phyloP scores from a whole-genome alignment of 164 flowering plant genomes.

The Liriodendron chinense region DNA sequence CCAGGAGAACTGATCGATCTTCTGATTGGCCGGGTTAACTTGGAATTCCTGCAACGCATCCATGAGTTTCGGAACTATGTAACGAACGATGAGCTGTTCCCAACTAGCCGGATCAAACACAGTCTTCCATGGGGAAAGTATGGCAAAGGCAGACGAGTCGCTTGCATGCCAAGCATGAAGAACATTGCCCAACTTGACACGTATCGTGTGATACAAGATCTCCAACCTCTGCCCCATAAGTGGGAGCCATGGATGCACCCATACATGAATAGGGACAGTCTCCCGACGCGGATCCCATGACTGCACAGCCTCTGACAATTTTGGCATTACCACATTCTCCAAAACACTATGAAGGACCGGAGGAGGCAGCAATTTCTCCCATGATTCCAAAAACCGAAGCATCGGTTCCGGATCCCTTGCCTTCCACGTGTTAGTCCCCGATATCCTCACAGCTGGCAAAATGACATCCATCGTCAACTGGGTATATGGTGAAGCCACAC shows the following conservation, averaged over 20 bases:
- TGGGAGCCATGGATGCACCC: slow-evolving; percentile 98
- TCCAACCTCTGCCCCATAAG: slow-evolving; percentile 73
- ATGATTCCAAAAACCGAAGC: slow-evolving; percentile 69
- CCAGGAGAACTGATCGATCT: slow-evolving; percentile 74
- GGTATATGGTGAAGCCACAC: slow-evolving; percentile 52
- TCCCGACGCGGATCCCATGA: slow-evolving; percentile 87
- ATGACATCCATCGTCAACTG: slow-evolving; percentile 75
- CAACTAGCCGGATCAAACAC: slow-evolving; percentile 88
- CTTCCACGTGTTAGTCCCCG: slow-evolving; percentile 82
- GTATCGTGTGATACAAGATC: slow-evolving; percentile 60
- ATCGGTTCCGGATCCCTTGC: slow-evolving; percentile 89
- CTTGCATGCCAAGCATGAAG: slow-evolving; percentile 95
- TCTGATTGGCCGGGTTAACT: slow-evolving; percentile 77
- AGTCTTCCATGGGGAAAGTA: slow-evolving; percentile 85
- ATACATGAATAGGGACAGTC: slow-evolving; percentile 76
- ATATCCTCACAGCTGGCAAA: slow-evolving; percentile 78
- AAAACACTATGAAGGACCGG: slow-evolving; percentile 58
- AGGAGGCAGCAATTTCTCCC: slow-evolving; percentile 78
- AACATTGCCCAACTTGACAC: slow-evolving; percentile 63
- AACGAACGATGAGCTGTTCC: slow-evolving; percentile 75
- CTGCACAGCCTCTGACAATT: slow-evolving; percentile 70
- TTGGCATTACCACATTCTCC: slow-evolving; percentile 69
- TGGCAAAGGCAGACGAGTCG: slow-evolving; percentile 71
- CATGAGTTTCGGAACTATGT: slow-evolving; percentile 71
- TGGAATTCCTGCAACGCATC: slow-evolving; percentile 67